Conservation (phyloP, 1,139 yeast genomes). For the Spathaspora sp. region DNA sequence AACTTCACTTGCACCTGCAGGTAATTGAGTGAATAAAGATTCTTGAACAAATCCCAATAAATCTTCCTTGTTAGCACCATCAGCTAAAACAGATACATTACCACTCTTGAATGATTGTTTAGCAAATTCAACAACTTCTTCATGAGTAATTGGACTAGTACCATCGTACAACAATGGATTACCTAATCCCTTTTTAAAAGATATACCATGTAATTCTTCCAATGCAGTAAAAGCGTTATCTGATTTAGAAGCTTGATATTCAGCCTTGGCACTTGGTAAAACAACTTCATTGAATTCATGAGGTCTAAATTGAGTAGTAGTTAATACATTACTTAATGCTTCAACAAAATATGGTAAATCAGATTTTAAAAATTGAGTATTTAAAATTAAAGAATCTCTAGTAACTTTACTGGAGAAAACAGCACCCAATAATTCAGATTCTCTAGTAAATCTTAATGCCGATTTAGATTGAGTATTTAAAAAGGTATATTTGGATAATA, state of each 20-base stretch:
- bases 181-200: slow-evolving; percentile 90
- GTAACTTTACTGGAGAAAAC: slow-evolving; percentile 64
- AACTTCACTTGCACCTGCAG: slow-evolving; percentile 52
- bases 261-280: slow-evolving; percentile 71
- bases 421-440: slow-evolving; percentile 93
- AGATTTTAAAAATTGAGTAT: slow-evolving; percentile 80
- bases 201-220: slow-evolving; percentile 76
- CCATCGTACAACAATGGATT: slow-evolving; percentile 79
- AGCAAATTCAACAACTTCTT: slow-evolving; percentile 69
- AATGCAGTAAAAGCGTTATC: slow-evolving; percentile 61
- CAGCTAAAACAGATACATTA: slow-evolving; percentile 69
- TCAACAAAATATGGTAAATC: slow-evolving; percentile 91
- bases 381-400: slow-evolving; percentile 81
- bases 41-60: slow-evolving; percentile 65
- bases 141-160: slow-evolving; percentile 53
- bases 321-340: slow-evolving; percentile 75
- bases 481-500: slow-evolving; percentile 81
- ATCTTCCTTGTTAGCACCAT: slow-evolving; percentile 75
- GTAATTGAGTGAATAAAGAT: slow-evolving; percentile 64
- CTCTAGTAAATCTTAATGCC: slow-evolving; percentile 91
- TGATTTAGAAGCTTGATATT: slow-evolving; percentile 47
- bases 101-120: slow-evolving; percentile 65
- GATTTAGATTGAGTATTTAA: slow-evolving; percentile 82
- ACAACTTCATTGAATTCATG: slow-evolving; percentile 84
- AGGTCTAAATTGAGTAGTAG: slow-evolving; percentile 72